phyloP scores from a whole-genome alignment of 208 protist genomes.

The Leishmania major region DNA sequence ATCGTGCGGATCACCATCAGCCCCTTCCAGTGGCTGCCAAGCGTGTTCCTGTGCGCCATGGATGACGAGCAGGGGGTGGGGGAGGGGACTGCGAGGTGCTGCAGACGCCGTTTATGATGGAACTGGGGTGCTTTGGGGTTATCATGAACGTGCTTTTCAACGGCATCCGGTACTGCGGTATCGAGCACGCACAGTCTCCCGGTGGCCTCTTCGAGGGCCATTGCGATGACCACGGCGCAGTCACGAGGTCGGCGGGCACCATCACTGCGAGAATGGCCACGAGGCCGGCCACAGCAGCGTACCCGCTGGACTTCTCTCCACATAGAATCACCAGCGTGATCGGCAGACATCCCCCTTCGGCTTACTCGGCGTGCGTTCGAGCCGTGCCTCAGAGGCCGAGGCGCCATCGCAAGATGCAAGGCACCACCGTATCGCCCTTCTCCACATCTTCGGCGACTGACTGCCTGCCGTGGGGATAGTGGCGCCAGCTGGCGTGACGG shows the following conservation, averaged over 20 bases:
- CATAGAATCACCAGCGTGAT: constrained; percentile 5
- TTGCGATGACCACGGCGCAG: too few relatives aligned
- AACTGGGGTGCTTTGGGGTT: constrained; percentile 21
- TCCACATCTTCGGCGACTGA: constrained; percentile 28
- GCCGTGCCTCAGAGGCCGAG: constrained; percentile 18
- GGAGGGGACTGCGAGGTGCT: constrained; percentile 11
- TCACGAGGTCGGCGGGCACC: not conserved
- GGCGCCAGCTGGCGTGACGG: constrained; percentile 14
- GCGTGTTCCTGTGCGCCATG: constrained; percentile 12
- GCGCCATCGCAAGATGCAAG: constrained; percentile 19
- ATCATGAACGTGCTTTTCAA: constrained; percentile 29
- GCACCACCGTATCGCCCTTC: constrained; percentile 20
- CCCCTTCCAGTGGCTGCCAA: constrained; percentile 18
- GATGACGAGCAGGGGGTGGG: not conserved
- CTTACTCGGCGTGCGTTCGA: constrained; percentile 21
- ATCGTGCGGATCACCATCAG: constrained; percentile 26
- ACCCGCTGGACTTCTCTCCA: not conserved
- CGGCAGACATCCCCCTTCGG: constrained; percentile 6
- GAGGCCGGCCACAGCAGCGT: not conserved
- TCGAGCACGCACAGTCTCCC: constrained; percentile 24
- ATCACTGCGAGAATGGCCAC: constrained; percentile 14
- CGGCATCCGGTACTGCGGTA: constrained; percentile 22
- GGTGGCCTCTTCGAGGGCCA: constrained; percentile 9
- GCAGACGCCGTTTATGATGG: constrained; percentile 28
- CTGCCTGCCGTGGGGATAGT: constrained; percentile 22